Percentiles rank a stretch among this genome's conserved stretches.
These are phyloP conservation scores for Celoporthe dispersa DNA, from an alignment of 2,329 filamentous ascomycete species.

Conservation along the genomic window DNA sequence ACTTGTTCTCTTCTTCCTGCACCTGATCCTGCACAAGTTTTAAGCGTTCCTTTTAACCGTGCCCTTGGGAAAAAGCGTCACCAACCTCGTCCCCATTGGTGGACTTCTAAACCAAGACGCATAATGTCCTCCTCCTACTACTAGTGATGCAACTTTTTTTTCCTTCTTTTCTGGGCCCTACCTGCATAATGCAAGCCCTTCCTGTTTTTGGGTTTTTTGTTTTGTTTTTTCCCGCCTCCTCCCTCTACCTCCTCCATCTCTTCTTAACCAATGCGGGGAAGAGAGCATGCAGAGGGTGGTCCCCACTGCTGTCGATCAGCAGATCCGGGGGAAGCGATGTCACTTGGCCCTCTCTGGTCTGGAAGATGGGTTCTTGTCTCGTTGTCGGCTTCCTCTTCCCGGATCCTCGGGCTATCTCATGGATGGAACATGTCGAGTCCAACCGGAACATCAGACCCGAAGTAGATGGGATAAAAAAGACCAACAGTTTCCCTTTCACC, in stretches of 20 bases:
- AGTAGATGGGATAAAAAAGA: conserved; percentile 10
- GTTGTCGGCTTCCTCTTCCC: conserved; percentile 7
- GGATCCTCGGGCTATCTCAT: conserved; percentile 24
- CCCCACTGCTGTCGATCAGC: background rate
- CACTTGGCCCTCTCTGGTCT: too few species aligned
- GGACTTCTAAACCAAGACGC: conserved; percentile 12
- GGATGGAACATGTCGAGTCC: background rate
- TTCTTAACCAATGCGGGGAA: conserved; percentile 12
- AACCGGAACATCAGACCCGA: conserved; percentile 6
- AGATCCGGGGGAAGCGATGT: conserved; percentile 8
- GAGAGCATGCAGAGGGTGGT: background rate
- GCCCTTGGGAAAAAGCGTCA: background rate
- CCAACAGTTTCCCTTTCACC: background rate
- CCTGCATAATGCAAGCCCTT: background rate
- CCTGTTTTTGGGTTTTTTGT: too few species aligned
- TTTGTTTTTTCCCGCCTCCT: too few species aligned
- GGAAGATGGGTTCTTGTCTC: background rate
- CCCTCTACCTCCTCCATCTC: background rate
- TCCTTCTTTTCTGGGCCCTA: background rate
- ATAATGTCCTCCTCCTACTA: background rate
- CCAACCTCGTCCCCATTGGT: conserved; percentile 20
- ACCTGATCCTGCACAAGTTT: background rate
- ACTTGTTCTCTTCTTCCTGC: background rate
- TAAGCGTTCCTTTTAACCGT: conserved; percentile 4
- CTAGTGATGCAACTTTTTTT: too few species aligned